Evolutionary conservation across 139 green algal species (phyloP).

Genomic region (Chlorella sp.): DNA sequence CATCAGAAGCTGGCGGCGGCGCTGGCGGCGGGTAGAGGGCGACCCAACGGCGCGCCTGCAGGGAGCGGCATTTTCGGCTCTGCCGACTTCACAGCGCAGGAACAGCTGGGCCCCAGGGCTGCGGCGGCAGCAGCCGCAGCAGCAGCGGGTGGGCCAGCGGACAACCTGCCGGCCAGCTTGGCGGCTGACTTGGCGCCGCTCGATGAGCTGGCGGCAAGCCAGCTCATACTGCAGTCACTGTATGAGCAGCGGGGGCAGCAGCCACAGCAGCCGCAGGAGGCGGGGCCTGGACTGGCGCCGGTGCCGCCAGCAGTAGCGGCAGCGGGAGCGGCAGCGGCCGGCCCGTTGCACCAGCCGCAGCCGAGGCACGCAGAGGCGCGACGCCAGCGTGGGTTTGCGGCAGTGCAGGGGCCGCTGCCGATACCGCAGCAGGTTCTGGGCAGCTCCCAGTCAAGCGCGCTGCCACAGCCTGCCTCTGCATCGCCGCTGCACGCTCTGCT

Average conservation of each 20-base stretch:
- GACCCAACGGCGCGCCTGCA: not conserved
- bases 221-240: conserved; percentile 40
- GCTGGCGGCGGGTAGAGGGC: not conserved
- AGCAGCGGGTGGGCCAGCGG: not conserved
- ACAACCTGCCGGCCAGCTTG: conserved; percentile 22
- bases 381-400: not conserved
- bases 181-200: not conserved
- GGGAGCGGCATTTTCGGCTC: conserved; percentile 23
- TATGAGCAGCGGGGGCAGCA: not conserved
- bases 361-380: not conserved
- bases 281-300: not conserved
- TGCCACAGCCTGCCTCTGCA: not conserved
- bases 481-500: not conserved
- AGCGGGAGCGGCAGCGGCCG: not conserved
- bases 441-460: not conserved
- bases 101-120: not conserved
- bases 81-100: conserved; percentile 15
- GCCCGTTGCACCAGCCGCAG: not conserved
- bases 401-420: not conserved
- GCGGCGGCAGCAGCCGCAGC: not conserved
- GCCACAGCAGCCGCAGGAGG: not conserved
- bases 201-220: conserved; percentile 27
- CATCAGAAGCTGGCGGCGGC: not conserved
- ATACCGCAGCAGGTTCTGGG: no score
- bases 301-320: not conserved